phyloP scores from a whole-genome alignment of 1,284 basidiomycete species.

The Leccinum variabile region DNA sequence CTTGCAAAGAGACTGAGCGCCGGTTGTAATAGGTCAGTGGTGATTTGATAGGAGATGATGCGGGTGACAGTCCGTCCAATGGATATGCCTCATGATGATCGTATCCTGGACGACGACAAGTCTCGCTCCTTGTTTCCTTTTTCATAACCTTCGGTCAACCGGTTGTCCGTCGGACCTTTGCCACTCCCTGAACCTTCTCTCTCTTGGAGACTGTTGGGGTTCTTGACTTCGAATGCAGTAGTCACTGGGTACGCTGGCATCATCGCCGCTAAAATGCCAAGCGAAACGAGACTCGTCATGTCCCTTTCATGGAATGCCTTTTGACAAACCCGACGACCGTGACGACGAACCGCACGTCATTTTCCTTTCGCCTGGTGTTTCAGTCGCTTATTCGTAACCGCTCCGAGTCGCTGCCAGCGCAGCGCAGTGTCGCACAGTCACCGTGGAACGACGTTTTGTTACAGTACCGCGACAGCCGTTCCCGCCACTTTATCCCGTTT shows the following conservation, averaged over 20 bases:
- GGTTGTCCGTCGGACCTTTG: background rate
- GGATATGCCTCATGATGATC: background rate
- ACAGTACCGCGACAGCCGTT: background rate
- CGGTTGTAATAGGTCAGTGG: background rate
- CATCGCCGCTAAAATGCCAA: background rate
- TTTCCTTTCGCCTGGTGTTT: background rate
- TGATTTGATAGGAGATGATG: background rate
- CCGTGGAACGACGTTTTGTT: background rate
- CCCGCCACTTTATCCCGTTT: background rate
- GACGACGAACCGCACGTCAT: background rate
- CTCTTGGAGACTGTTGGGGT: background rate
- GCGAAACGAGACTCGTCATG: background rate
- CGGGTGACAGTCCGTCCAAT: background rate
- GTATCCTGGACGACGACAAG: slow-evolving; percentile 4
- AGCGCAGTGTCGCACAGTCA: background rate
- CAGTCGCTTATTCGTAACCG: background rate
- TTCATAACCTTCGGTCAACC: background rate
- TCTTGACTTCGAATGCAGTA: background rate
- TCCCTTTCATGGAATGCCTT: background rate
- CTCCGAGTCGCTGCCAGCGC: background rate
- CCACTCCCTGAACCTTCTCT: background rate
- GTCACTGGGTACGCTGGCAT: background rate
- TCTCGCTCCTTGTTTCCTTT: background rate
- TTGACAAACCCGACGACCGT: background rate
- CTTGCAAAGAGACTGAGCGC: background rate